Base-by-base conservation (phyloP, 805 yeast species). In the Torulaspora gathmanii region DNA sequence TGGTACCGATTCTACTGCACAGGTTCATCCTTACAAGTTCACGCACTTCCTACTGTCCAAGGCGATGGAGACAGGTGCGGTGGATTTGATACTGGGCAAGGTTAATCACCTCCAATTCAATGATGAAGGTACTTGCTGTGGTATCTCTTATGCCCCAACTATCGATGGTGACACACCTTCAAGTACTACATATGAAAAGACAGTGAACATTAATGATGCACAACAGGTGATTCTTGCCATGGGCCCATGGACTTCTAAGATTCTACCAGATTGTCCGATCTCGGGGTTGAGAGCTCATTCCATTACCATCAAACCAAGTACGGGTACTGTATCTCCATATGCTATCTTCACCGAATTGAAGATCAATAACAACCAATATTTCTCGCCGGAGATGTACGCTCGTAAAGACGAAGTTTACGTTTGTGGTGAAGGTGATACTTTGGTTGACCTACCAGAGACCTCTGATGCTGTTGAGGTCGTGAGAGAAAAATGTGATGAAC, bases 221-320 rank as follows among this genome's bases (percentile, higher is more conserved):
- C 87, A 86, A 59, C 82, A 86, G 55, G 80, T 88, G n/a, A 82
- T 91, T 9, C 71, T 93, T 56, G 73, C 95, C 0, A 86, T 87
- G 55, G 99, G 99, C 0, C 99, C 99, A 10, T 91, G 99, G 99
- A 89, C 97, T 2, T 83, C 96, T 1, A 83, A 82, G 58, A 78
- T 91, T 34, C 68, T 91, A 47, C 95, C 95, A 2, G 89, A 85
- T 54, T 90, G 98, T 62, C 99, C 98, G 23, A 89, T 91, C 10
- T 82, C 91, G 2, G 97, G 97, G 4, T 71, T 91, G 51, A 75
- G 97, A 55, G 98, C 98, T 1, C 98, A 93, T 68, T 87, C 96
- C 22, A 90, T 91, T 60, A 89, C 96, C 1, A 78, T 93, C 44
- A 79, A 86, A 36, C 97, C 98, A 3, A 77, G 81, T 45, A 73